Evolutionary conservation across 2,329 filamentous ascomycete species (phyloP), one percentile per base, ranked within the genome.

Genomic region (Penicillium vulpinum): DNA sequence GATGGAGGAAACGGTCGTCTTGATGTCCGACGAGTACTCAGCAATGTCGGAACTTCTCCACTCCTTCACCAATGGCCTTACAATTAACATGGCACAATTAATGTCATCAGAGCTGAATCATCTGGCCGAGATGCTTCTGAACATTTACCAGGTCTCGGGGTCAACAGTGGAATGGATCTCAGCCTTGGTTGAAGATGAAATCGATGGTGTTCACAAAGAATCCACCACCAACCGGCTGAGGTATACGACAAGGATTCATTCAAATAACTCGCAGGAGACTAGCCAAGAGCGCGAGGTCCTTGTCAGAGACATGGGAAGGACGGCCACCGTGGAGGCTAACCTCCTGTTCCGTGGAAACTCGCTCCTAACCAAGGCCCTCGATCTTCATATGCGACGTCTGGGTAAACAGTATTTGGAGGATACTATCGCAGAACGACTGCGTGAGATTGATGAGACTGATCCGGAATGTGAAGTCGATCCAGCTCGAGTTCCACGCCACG

Each of bases 391-490:
- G 94, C 90, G 92, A 56, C 86, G 94, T 10, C 80, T 97, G 0
- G 94, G 94, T 40, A 93, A 92, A 64, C 92, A 97, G 64, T 99
- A 96, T 67, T 78, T 99, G 1, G 90, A 95, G 65, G 90, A 95
- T 48, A 88, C 91, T 0, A 81, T 99, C 38, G 86, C 86, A n/a
- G 88, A 92, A 50, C 94, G 92, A 73, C 84, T 99, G 43, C 82
- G 84, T 57, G 90, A 96, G 69, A 96, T 99, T 71, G 94, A 96
- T 68, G 89, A 93, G 65, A 85, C 89, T 61, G 92, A 97, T 69
- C 88, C 89, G 0, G 90, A 97, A 66, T 97, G 93, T 73, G 94
- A 99, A 73, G 92, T 99, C 9, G 94, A 99, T 69, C 93, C 94
- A 1, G 91, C 90, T 74, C 88, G 89, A 57, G 80, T 96, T 31